Evolutionary conservation across 225 moss, liverwort and hornwort genomes (phyloP).

Genomic region (Bryoerythrophyllum caledonicum): DNA sequence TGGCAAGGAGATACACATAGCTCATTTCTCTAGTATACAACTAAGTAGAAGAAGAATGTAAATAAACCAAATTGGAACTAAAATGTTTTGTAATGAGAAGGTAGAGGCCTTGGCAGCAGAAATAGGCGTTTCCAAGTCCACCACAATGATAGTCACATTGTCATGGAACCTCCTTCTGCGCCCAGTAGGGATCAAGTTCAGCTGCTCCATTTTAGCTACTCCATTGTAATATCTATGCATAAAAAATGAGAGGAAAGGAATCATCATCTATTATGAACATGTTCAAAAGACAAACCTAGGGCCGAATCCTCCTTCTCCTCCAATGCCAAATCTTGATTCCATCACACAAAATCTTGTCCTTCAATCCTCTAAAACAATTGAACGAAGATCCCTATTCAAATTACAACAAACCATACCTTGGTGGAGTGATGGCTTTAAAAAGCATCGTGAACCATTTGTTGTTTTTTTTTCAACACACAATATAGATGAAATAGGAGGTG

Average conservation of each 20-base stretch:
- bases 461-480: too few relatives aligned
- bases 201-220: too few relatives aligned
- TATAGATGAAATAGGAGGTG: too few relatives aligned
- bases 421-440: too few relatives aligned
- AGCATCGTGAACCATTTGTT: too few relatives aligned
- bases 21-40: slow-evolving; percentile 22
- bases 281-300: background rate
- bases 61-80: background rate
- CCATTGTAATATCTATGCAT: slow-evolving; percentile 54
- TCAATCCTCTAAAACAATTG: too few relatives aligned
- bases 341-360: too few relatives aligned
- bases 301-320: too few relatives aligned
- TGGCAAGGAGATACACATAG: slow-evolving; percentile 6
- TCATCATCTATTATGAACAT: background rate
- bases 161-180: slow-evolving; percentile 82
- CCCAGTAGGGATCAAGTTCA: slow-evolving; percentile 75
- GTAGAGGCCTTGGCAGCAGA: slow-evolving; percentile 59
- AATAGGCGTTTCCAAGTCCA: slow-evolving; percentile 58
- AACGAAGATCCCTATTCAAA: too few relatives aligned
- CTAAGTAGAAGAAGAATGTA: slow-evolving; percentile 2
- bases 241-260: background rate
- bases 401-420: too few relatives aligned
- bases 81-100: slow-evolving; percentile 2
- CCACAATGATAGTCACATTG: slow-evolving; percentile 76
- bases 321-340: too few relatives aligned